Conservation (phyloP, 2,329 filamentous ascomycete genomes). For the Colletotrichum shisoi region DNA sequence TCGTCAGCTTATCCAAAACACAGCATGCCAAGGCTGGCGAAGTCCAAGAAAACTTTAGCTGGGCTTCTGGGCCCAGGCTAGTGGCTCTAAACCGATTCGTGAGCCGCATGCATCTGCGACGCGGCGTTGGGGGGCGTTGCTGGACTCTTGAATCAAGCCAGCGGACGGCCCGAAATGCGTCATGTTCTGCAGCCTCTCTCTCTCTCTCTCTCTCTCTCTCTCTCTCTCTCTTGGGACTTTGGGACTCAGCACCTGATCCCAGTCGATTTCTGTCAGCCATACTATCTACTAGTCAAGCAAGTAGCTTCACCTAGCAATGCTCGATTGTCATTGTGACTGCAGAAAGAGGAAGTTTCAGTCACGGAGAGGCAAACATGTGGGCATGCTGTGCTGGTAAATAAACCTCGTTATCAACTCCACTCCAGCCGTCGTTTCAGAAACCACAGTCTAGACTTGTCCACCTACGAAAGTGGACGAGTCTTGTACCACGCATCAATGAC, state of each 20-base stretch:
- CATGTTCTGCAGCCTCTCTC: background rate
- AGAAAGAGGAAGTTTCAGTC: background rate
- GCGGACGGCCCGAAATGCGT: background rate
- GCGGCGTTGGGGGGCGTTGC: background rate
- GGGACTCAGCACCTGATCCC: background rate
- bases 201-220: too few species aligned
- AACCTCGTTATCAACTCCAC: background rate
- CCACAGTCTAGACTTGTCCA: background rate
- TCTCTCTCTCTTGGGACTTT: too few species aligned
- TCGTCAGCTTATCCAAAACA: background rate
- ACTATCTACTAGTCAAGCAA: background rate
- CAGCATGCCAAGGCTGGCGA: background rate
- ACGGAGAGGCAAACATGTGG: background rate
- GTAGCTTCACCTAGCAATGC: background rate
- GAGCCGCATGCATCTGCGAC: background rate
- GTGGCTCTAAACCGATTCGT: background rate
- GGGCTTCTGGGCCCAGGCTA: too few species aligned
- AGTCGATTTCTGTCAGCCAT: background rate
- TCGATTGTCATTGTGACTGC: background rate
- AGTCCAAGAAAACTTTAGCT: background rate
- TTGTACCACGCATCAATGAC: background rate
- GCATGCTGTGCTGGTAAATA: background rate
- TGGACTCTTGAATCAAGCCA: background rate
- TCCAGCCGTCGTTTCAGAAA: background rate
- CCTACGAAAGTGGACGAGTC: background rate